Evolutionary conservation across 805 yeast species (phyloP).

Genomic region (Yamadazyma olivae): DNA sequence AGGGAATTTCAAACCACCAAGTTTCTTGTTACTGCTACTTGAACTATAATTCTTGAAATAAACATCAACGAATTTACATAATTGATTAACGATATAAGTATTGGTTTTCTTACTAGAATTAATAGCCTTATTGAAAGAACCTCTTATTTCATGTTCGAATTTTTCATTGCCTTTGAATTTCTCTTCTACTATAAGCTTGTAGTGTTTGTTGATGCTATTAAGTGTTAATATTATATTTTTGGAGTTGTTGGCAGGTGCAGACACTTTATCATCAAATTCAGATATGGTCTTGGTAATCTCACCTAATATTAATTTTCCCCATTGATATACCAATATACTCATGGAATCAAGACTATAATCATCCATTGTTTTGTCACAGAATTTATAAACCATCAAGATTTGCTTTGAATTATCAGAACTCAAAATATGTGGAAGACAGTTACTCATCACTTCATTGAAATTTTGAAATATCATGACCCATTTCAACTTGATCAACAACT

Average conservation of each 20-base stretch:
- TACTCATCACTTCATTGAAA: conserved; percentile 17
- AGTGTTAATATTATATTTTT: conserved; percentile 1
- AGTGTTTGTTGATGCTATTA: conserved; percentile 1
- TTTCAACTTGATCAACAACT: conserved; percentile 18
- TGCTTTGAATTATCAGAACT: conserved; percentile 11
- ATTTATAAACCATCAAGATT: conserved; percentile 15
- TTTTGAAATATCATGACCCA: conserved; percentile 31
- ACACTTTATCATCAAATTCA: not conserved
- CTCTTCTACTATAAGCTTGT: conserved; percentile 3
- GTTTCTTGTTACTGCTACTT: not conserved
- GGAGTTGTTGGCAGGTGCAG: too few species aligned
- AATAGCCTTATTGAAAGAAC: conserved; percentile 18
- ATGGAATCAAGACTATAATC: conserved; percentile 21
- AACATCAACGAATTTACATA: conserved; percentile 31
- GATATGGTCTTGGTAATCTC: conserved; percentile 1
- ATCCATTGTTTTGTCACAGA: conserved; percentile 15
- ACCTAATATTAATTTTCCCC: conserved; percentile 20
- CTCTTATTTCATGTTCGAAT: conserved; percentile 31
- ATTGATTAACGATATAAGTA: conserved; percentile 15
- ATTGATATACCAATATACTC: conserved; percentile 18
- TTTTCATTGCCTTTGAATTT: conserved; percentile 15
- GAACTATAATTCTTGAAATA: conserved; percentile 18
- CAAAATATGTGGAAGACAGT: conserved; percentile 19
- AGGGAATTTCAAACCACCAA: conserved; percentile 8
- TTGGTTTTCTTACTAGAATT: conserved; percentile 16